These are phyloP conservation scores for Botrytis tulipae DNA, from an alignment of 2,329 filamentous ascomycete species.

Conservation along the genomic window DNA sequence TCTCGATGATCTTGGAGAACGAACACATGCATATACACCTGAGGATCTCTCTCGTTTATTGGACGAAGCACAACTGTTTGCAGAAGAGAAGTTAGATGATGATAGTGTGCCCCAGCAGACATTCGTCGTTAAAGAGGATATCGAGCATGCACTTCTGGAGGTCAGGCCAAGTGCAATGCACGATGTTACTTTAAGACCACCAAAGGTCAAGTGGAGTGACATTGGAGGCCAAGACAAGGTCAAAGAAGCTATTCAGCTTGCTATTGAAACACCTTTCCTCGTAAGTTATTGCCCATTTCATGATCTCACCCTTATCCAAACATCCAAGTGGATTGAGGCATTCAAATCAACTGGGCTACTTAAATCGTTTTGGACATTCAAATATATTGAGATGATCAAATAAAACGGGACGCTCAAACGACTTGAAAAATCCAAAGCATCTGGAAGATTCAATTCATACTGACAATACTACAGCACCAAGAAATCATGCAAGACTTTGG, in stretches of 20 bases:
- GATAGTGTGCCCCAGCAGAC: slow-evolving; percentile 11
- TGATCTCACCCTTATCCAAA: not conserved
- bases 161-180: slow-evolving; percentile 84
- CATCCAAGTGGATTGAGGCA: not conserved
- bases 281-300: slow-evolving; percentile 25
- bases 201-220: slow-evolving; percentile 80
- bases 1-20: slow-evolving; percentile 62
- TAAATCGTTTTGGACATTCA: not conserved
- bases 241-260: slow-evolving; percentile 59
- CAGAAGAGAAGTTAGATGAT: slow-evolving; percentile 31
- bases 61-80: slow-evolving; percentile 48
- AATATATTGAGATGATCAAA: not conserved
- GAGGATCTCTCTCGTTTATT: slow-evolving; percentile 70
- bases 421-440: not conserved
- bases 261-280: slow-evolving; percentile 35
- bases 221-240: slow-evolving; percentile 82
- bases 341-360: not conserved
- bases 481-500: slow-evolving; percentile 50
- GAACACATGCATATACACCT: slow-evolving; percentile 85
- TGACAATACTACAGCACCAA: slow-evolving; percentile 43
- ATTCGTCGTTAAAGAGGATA: slow-evolving; percentile 48
- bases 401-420: not conserved
- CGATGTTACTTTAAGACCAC: slow-evolving; percentile 84
- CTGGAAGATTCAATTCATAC: not conserved
- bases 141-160: slow-evolving; percentile 62